Conservation (phyloP, 345 rosid species). For the Limnanthes douglasii region DNA sequence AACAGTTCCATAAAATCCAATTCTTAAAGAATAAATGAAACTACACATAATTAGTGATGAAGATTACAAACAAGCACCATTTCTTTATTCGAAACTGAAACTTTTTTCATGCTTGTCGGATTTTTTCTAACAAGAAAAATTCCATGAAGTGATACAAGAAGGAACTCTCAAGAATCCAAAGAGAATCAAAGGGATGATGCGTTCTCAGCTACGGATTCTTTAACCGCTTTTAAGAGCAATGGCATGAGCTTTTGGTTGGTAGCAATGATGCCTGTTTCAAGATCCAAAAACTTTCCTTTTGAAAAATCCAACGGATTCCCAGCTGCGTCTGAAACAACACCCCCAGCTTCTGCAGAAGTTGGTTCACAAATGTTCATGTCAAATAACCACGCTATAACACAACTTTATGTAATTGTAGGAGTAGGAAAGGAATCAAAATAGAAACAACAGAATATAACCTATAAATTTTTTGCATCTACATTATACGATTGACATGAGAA, state of each 20-base stretch:
- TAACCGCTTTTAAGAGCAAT: constrained; percentile 53
- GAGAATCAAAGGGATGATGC: constrained; percentile 39
- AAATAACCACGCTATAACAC: neutral
- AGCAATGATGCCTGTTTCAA: constrained; percentile 62
- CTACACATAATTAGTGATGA: too few relatives aligned
- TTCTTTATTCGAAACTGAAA: too few relatives aligned
- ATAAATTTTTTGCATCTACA: too few relatives aligned
- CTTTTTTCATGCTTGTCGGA: too few relatives aligned
- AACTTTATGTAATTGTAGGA: too few relatives aligned
- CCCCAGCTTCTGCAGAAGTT: constrained; percentile 67
- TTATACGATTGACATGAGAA: neutral
- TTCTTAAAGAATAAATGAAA: too few relatives aligned
- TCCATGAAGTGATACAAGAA: too few relatives aligned
- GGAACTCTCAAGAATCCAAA: constrained; percentile 33
- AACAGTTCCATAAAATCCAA: too few relatives aligned
- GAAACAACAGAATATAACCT: too few relatives aligned
- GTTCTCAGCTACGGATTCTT: constrained; percentile 43
- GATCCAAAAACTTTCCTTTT: constrained; percentile 53
- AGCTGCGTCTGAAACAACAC: constrained; percentile 53
- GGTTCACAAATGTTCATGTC: constrained; percentile 1
- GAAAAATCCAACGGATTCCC: constrained; percentile 81
- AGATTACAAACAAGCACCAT: too few relatives aligned
- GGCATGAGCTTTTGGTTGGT: constrained; percentile 84
- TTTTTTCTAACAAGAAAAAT: too few relatives aligned
- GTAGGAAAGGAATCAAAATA: too few relatives aligned